Evolutionary conservation across 2,329 filamentous ascomycete genomes (phyloP).

Genomic region (Tympanopsis confertula): DNA sequence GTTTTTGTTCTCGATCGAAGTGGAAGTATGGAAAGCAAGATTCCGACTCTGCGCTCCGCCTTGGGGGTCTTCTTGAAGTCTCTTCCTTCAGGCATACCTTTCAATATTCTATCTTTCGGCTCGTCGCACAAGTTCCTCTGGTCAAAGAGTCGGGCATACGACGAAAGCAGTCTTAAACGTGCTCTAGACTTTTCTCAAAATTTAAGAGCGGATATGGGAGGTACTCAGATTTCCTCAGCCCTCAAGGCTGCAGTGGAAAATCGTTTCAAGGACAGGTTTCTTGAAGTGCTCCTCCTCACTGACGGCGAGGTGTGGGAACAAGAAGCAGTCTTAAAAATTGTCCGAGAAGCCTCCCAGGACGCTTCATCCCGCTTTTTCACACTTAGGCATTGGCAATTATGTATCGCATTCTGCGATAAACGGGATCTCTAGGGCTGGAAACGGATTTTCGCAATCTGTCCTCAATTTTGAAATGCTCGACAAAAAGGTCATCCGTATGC

Average conservation of each 20-base stretch:
- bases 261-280: slow-evolving; percentile 11
- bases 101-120: slow-evolving; percentile 45
- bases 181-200: slow-evolving; percentile 14
- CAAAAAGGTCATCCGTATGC: slow-evolving; percentile 45
- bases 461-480: slow-evolving; percentile 40
- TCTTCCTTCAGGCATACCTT: slow-evolving; percentile 34
- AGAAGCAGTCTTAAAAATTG: slow-evolving; percentile 15
- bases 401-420: slow-evolving; percentile 26
- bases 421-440: slow-evolving; percentile 22
- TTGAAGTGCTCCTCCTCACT: slow-evolving; percentile 24
- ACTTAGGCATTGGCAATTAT: slow-evolving; percentile 21
- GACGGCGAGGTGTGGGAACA: slow-evolving; percentile 25
- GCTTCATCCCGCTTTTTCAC: slow-evolving; percentile 22
- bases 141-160: slow-evolving; percentile 17
- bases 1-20: slow-evolving; percentile 49
- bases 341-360: slow-evolving; percentile 12
- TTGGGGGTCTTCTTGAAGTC: slow-evolving; percentile 42
- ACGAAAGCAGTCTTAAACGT: slow-evolving; percentile 12
- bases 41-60: slow-evolving; percentile 28
- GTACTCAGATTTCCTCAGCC: slow-evolving; percentile 21
- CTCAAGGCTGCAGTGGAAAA: slow-evolving; percentile 13
- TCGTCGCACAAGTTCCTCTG: slow-evolving; percentile 17
- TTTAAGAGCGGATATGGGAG: slow-evolving; percentile 20
- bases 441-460: slow-evolving; percentile 38
- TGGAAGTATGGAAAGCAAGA: slow-evolving; percentile 36